Conservation (phyloP, 2,329 filamentous ascomycete genomes). For the Colletotrichum destructivum region DNA sequence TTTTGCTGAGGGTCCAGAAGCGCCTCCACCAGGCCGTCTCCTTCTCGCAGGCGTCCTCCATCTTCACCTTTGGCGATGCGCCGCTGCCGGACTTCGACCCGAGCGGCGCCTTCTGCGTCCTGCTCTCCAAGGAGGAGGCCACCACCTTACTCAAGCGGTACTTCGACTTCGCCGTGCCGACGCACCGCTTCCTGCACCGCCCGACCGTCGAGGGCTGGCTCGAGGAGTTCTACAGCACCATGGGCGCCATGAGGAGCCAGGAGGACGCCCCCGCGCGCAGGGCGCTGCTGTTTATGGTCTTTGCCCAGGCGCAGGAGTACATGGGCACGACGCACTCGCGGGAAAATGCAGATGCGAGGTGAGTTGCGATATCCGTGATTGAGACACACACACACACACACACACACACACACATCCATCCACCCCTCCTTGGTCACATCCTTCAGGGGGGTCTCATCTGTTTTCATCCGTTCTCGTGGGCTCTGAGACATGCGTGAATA, state of each 20-base stretch:
- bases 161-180: constrained; percentile 71
- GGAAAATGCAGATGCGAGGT: constrained; percentile 38
- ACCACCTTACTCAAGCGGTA: constrained; percentile 62
- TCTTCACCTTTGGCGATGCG: constrained; percentile 67
- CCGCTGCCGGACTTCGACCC: constrained; percentile 59
- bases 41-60: constrained; percentile 56
- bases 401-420: not conserved
- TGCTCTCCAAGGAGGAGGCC: constrained; percentile 57
- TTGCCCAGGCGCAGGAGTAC: constrained; percentile 66
- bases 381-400: too few relatives aligned
- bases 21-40: constrained; percentile 45
- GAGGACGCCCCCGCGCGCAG: constrained; percentile 49
- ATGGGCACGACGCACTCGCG: constrained; percentile 38
- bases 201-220: constrained; percentile 66
- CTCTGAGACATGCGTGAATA: too few relatives aligned
- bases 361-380: not conserved
- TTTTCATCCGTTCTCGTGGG: too few relatives aligned
- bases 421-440: not conserved
- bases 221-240: constrained; percentile 57
- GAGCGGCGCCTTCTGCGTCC: constrained; percentile 51
- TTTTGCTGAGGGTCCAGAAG: constrained; percentile 51
- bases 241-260: constrained; percentile 48
- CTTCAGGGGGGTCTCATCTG: too few relatives aligned
- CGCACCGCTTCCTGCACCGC: constrained; percentile 69
- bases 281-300: constrained; percentile 64